Base-by-base conservation (phyloP, 768 basidiomycete genomes). In the Pisolithus albus region DNA sequence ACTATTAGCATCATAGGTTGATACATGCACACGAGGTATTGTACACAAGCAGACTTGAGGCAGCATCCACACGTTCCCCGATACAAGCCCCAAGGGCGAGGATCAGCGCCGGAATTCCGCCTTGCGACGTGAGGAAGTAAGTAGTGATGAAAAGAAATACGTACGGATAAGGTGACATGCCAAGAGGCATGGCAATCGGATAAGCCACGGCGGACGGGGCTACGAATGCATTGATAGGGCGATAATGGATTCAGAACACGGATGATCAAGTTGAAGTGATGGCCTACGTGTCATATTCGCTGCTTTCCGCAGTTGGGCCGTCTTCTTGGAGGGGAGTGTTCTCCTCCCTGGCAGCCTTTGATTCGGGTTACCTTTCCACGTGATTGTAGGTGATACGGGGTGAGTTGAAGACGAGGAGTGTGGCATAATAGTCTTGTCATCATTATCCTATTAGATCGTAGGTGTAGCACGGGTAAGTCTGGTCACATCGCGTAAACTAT, bases 11-110 rank as follows among this genome's bases (percentile, higher is more conserved):
- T n/a, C n/a, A n/a, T n/a, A n/a, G n/a, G n/a, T n/a, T n/a, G n/a
- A n/a, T n/a, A n/a, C n/a, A n/a, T n/a, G n/a, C n/a, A n/a, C n/a
- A n/a, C n/a, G n/a, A n/a, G n/a, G n/a, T n/a, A n/a, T n/a, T n/a
- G n/a, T n/a, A 88, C 90, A 9, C 90, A 86, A 48, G 93, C 73
- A 39, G 47, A 50, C 4, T 40, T 61, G 70, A 52, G 56, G 79
- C 80, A 60, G 84, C 72, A 62, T 94, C 90, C 0, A 87, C 89
- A 64, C 83, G 88, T 67, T 92, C 90, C 79, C 92, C 87, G 39
- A 98, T 86, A 1, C 92, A 89, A 2, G 85, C 79, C 88, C 91
- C 94, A 3, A 92, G 73, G 28, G 77, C 77, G 64, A 83, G 80
- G 42, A 80, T 79, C 45, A 91, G 67, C 32, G 85, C 87, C 21